Evolutionary conservation across 1,284 basidiomycete species (phyloP).

Genomic region (Golubevia sp.): DNA sequence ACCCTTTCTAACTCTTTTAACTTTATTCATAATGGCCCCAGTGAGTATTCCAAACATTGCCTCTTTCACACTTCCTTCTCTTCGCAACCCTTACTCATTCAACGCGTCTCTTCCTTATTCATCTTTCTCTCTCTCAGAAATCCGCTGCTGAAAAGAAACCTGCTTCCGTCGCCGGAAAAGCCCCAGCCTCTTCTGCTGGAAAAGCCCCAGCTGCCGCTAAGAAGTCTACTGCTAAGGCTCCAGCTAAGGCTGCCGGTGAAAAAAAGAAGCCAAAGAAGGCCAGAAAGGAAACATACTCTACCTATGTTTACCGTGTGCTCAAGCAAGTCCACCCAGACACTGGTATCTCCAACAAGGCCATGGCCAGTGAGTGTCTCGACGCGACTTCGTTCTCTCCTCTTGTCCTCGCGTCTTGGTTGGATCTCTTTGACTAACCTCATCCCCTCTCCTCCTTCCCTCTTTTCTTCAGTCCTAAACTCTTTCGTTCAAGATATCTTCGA

Average conservation of each 20-base stretch:
- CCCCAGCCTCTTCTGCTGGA: conserved; percentile 65
- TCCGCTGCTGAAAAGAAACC: conserved; percentile 63
- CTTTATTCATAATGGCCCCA: too few relatives aligned
- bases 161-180: conserved; percentile 67
- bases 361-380: conserved; percentile 49
- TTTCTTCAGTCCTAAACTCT: conserved; percentile 39
- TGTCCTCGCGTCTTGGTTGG: conserved; percentile 9
- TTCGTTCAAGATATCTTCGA: conserved; percentile 66
- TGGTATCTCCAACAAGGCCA: conserved; percentile 65
- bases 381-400: conserved; percentile 26
- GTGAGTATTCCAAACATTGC: too few relatives aligned
- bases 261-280: conserved; percentile 70
- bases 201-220: conserved; percentile 66
- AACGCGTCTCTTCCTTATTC: conserved; percentile 2
- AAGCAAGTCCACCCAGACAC: conserved; percentile 67
- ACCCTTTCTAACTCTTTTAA: too few relatives aligned
- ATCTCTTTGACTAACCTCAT: conserved; percentile 3
- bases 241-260: conserved; percentile 66
- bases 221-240: conserved; percentile 66
- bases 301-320: conserved; percentile 66
- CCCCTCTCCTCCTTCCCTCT: conserved; percentile 1
- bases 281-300: conserved; percentile 67
- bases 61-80: too few relatives aligned
- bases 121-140: conserved; percentile 52
- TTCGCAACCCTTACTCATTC: too few relatives aligned